Conservation (phyloP, 441 rosid genomes). For the Aquilaria agallochum region DNA sequence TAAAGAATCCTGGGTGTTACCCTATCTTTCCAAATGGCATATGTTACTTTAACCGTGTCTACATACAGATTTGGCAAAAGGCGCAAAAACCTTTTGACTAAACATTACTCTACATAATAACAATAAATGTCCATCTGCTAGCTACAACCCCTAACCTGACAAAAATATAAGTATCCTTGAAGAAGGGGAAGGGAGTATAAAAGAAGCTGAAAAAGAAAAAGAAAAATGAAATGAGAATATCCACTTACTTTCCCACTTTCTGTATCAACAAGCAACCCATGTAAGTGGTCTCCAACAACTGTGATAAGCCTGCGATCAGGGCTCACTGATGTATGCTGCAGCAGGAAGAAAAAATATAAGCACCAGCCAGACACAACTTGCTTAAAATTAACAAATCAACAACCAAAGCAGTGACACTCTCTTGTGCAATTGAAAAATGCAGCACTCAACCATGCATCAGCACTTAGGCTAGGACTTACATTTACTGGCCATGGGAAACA, state of each 20-base stretch:
- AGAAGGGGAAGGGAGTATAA: background rate
- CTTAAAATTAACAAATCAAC: too few relatives aligned
- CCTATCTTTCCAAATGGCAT: too few relatives aligned
- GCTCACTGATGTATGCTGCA: conserved; percentile 43
- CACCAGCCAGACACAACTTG: background rate
- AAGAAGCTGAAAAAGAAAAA: background rate
- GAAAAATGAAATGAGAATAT: background rate
- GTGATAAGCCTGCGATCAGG: conserved; percentile 26
- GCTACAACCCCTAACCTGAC: too few relatives aligned
- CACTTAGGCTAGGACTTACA: conserved; percentile 35
- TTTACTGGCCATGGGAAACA: conserved; percentile 88
- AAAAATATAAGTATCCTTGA: background rate
- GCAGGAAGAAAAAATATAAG: conserved; percentile 3
- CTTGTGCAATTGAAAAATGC: background rate
- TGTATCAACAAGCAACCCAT: conserved; percentile 35
- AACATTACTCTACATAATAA: too few relatives aligned
- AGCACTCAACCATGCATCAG: background rate
- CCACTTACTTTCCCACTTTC: conserved; percentile 35
- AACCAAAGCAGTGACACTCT: too few relatives aligned
- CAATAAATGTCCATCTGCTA: too few relatives aligned
- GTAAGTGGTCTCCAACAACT: conserved; percentile 36
- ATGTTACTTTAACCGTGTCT: too few relatives aligned
- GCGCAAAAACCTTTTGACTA: too few relatives aligned
- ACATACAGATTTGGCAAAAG: too few relatives aligned
- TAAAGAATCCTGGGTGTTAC: too few relatives aligned